Base-by-base conservation (phyloP, 2,329 filamentous ascomycete genomes). In the Myriosclerotinia curreyana region DNA sequence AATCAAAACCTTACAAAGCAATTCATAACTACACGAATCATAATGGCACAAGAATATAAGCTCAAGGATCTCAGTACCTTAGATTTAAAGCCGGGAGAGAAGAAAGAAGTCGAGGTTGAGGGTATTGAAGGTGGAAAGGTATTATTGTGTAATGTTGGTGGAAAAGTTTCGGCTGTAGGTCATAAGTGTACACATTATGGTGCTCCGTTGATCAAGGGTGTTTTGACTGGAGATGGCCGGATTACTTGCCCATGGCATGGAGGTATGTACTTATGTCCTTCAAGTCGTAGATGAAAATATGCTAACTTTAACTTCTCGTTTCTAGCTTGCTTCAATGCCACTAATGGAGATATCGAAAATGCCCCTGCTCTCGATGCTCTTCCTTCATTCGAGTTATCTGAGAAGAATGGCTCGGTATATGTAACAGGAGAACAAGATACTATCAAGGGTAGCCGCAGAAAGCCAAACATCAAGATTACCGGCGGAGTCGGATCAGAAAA, bases 181-280 rank as follows among this genome's bases (percentile, higher is more conserved):
- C 80, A 91, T 48, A 95, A 89, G 70, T 99, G 95, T 76, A 90
- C 86, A 12, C 94, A 98, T 78, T 98, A 96, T 75, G 94, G 95
- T 42, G 95, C 94, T 49, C 95, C 95, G 17, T 79, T 99, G 69
- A 86, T 87, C 61, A 92, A 94, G 70, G 95, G 95, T 62, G 87
- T 98, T 9, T 78, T 99, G 68, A 91, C 91, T 9, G 85, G 86
- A 3, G 87, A 90, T 70, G 95, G 95, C 6, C 84, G 92, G 59
- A 77, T 99, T 67, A 96, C 91, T 8, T 99, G 95, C 76, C 92
- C 94, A 4, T 98, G 95, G 95, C 94, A 98, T 75, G 94, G 94
- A 79, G 92, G 91, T 95, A 75, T 69, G 81, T 51, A 31, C 59
- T 34, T 28, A 50, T 61, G 17, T 38, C 20, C 2, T 15, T 25